Evolutionary conservation across 2,329 filamentous ascomycete genomes (phyloP), one percentile per base, ranked within the genome.

Genomic region (Colletotrichum endophyticum): DNA sequence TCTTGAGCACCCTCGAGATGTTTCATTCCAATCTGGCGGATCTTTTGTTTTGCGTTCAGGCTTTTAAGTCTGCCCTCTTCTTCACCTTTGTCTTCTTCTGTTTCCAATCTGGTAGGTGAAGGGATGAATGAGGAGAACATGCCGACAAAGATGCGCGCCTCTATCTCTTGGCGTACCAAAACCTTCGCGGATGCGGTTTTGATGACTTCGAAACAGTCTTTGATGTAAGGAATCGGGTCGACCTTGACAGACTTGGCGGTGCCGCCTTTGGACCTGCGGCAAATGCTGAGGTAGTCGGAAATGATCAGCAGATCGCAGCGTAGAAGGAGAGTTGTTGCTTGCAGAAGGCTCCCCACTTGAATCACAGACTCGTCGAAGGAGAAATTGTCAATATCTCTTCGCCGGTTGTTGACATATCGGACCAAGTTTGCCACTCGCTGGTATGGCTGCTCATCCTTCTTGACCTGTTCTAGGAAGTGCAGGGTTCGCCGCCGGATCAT

Each of bases 91-190:
- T 34, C 12, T 13, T 34, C 32, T 13, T 13, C 32, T 34, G 32
- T 34, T 13, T 34, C 32, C 12, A 34, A 13, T 34, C 32, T 12
- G 12, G 32, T 13, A 6, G 32, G 12, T 34, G 32, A 12, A 34
- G 32, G 32, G 32, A 34, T 12, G 32, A 34, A 34, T 2, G 85
- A 86, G 57, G 85, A 86, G 36, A 90, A 86, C 8, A 88, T 86
- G 1, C 88, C 88, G 30, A 85, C 86, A 77, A 89, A 89, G 28
- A 92, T 82, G 59, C 89, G 84, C 0, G 86, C 89, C 79, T 92
- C 89, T 0, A 87, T 84, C 75, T 89, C 81, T n/a, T 89, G 86
- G 5, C 86, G 83, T 1, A 85, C 81, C 32, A 34, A 34, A 87
- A 83, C 7, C 81, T 82, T 0, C 84, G 3, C 61, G 69, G 0